Percentiles rank a stretch among this genome's conserved stretches.
Evolutionary conservation across 2,329 filamentous ascomycete genomes (phyloP).

Genomic region (Fusarium coicis): DNA sequence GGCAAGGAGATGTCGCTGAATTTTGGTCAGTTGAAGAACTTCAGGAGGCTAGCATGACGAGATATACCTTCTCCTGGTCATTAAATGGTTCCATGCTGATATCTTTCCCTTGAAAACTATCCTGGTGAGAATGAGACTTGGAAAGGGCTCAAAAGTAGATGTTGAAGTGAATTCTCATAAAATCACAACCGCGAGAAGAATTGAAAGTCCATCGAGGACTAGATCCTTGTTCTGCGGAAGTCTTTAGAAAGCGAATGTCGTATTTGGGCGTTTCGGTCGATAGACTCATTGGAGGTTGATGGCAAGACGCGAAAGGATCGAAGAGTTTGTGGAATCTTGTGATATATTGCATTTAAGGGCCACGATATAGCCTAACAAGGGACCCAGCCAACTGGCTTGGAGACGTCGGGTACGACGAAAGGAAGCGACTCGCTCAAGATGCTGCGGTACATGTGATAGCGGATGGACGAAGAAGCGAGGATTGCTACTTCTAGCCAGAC

Average conservation of each 20-base stretch:
- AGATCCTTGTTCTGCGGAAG: neutral
- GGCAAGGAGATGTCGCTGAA: constrained; percentile 66
- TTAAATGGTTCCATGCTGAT: constrained; percentile 51
- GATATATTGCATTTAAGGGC: neutral
- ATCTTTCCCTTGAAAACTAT: constrained; percentile 5
- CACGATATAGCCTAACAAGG: constrained; percentile 6
- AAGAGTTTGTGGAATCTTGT: neutral
- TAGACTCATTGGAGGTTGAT: neutral
- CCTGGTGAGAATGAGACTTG: neutral
- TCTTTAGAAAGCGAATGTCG: neutral
- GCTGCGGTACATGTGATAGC: constrained; percentile 29
- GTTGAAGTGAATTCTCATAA: neutral
- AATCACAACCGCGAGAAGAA: neutral
- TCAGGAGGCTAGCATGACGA: too few species aligned
- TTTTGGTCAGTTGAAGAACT: constrained; percentile 3
- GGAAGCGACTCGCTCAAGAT: constrained; percentile 29
- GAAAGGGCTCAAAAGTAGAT: neutral
- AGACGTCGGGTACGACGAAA: constrained; percentile 27
- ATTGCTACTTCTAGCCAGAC: constrained; percentile 19
- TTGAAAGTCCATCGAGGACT: neutral
- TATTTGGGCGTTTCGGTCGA: neutral
- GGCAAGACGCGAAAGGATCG: neutral
- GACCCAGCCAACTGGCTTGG: constrained; percentile 22
- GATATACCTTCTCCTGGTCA: constrained; percentile 63
- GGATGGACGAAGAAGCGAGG: constrained; percentile 36